A percentile compares a stretch with the other conserved stretches of the same genome.
phyloP scores from a whole-genome alignment of 352 stramenopile genomes.

The Globisporangium solare region DNA sequence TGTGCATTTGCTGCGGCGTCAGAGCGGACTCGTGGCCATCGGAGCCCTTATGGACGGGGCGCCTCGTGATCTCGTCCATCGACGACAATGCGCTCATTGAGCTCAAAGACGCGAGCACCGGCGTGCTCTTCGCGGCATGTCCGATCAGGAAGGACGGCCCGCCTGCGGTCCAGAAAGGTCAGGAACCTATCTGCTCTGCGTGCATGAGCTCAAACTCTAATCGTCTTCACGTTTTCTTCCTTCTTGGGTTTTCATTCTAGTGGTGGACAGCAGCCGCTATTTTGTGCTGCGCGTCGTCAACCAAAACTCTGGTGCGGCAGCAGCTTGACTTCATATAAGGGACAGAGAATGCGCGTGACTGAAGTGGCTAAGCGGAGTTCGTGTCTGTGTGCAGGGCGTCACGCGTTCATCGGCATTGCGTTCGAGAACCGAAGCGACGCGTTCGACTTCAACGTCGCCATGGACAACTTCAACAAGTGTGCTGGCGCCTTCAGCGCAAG shows the following conservation, averaged over 20 bases:
- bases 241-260: conserved; percentile 12
- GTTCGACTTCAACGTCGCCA: conserved; percentile 93
- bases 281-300: conserved; percentile 92
- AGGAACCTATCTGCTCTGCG: neutral
- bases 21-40: conserved; percentile 65
- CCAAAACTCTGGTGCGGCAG: conserved; percentile 49
- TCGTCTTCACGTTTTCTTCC: no score
- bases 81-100: conserved; percentile 60
- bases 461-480: conserved; percentile 86
- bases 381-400: conserved; percentile 36
- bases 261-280: conserved; percentile 91
- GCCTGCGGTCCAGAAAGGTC: conserved; percentile 57
- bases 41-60: conserved; percentile 55
- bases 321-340: conserved; percentile 1
- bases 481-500: conserved; percentile 7
- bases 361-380: neutral
- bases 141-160: conserved; percentile 56
- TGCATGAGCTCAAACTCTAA: no score
- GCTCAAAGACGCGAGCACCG: conserved; percentile 51
- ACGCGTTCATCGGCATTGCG: conserved; percentile 92
- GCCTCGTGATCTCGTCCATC: conserved; percentile 52
- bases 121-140: conserved; percentile 50
- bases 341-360: neutral
- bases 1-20: neutral
- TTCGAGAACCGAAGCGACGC: conserved; percentile 93